A percentile compares a stretch with the other conserved stretches of the same genome.
These are phyloP conservation scores for Xylaria sp. DNA, from an alignment of 2,329 filamentous ascomycete species.

Conservation along the genomic window DNA sequence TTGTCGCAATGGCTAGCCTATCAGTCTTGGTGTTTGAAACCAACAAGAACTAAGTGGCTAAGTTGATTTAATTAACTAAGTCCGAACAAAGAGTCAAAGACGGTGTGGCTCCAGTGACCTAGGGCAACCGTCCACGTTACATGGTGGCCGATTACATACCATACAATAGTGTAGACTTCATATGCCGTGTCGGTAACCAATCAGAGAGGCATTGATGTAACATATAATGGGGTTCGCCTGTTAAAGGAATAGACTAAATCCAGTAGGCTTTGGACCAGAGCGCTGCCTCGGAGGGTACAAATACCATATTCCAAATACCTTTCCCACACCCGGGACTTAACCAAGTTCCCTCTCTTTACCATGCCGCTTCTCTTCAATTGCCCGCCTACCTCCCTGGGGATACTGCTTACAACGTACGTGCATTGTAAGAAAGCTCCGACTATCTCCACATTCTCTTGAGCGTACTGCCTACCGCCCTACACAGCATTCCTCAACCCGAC, in stretches of 20 bases:
- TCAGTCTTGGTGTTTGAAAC: neutral
- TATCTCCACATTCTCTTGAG: neutral
- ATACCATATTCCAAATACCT: slow-evolving; percentile 34
- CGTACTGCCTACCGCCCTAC: neutral
- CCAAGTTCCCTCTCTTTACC: slow-evolving; percentile 6
- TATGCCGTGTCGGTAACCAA: slow-evolving; percentile 41
- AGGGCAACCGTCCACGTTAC: neutral
- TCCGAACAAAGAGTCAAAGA: slow-evolving; percentile 8
- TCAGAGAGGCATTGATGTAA: slow-evolving; percentile 19
- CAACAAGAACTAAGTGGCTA: neutral
- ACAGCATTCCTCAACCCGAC: neutral
- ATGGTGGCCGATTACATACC: neutral
- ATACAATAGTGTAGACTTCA: slow-evolving; percentile 26
- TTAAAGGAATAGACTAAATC: slow-evolving; percentile 8
- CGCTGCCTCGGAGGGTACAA: neutral
- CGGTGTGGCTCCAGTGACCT: slow-evolving; percentile 15
- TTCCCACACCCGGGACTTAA: slow-evolving; percentile 15
- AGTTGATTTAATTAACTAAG: neutral
- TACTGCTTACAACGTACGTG: no score
- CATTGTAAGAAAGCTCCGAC: neutral
- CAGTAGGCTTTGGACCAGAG: neutral
- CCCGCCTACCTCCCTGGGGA: neutral
- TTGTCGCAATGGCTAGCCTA: neutral
- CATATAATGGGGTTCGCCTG: slow-evolving; percentile 14
- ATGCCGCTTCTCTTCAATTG: slow-evolving; percentile 7